A percentile compares a stretch with the other conserved stretches of the same genome.
These are phyloP conservation scores for Sarcodon aspratus DNA, from an alignment of 768 basidiomycete species.

Conservation along the genomic window DNA sequence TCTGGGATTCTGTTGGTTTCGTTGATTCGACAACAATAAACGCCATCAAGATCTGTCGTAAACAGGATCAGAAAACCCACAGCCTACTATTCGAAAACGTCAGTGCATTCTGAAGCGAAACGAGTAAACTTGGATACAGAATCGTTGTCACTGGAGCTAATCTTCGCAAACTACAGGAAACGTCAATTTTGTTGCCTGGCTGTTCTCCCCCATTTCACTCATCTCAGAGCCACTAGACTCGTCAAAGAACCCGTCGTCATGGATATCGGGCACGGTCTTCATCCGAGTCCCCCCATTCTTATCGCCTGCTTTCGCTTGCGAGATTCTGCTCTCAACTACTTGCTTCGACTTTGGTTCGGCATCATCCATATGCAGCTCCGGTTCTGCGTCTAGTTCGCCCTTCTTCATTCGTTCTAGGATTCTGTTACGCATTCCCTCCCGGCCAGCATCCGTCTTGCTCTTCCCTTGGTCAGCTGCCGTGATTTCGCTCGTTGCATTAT, in stretches of 20 bases:
- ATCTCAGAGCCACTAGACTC: neutral
- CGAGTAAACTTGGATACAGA: too few relatives aligned
- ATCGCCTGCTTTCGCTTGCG: neutral
- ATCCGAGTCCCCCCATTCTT: neutral
- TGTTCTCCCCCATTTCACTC: too few relatives aligned
- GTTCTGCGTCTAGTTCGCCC: slow-evolving; percentile 47
- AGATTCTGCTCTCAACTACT: neutral
- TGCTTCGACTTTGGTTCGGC: neutral
- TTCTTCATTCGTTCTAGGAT: slow-evolving; percentile 48
- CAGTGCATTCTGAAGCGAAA: too few relatives aligned
- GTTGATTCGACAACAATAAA: too few relatives aligned
- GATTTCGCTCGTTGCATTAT: slow-evolving; percentile 3
- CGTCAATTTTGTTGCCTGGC: too few relatives aligned
- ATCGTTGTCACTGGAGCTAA: too few relatives aligned
- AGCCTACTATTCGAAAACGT: too few relatives aligned
- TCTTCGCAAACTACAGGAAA: too few relatives aligned
- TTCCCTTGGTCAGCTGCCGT: slow-evolving; percentile 9
- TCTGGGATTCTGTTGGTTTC: too few relatives aligned
- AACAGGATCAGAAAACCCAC: too few relatives aligned
- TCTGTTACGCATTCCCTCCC: slow-evolving; percentile 48
- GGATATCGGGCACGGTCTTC: slow-evolving; percentile 2
- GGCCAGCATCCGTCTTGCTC: slow-evolving; percentile 31
- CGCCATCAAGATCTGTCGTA: too few relatives aligned
- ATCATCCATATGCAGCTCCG: slow-evolving; percentile 33
- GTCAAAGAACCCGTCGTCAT: slow-evolving; percentile 21